Percentiles rank a stretch among this genome's conserved stretches.
Evolutionary conservation across 441 rosid genomes (phyloP).

Genomic region (Macaranga tanarius): DNA sequence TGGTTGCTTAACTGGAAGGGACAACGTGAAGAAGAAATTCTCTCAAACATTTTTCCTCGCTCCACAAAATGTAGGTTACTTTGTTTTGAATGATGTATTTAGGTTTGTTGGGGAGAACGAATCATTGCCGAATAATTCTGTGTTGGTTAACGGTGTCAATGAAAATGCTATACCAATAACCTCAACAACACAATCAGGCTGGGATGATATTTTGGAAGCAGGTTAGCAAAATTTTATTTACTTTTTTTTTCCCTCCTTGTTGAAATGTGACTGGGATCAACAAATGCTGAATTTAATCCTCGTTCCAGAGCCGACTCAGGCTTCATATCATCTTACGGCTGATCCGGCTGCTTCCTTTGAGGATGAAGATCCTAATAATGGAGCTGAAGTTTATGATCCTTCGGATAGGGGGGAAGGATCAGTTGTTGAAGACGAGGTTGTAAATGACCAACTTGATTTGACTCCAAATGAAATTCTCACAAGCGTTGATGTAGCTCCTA

Average conservation of each 20-base stretch:
- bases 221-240: constrained; percentile 34
- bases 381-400: constrained; percentile 63
- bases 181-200: constrained; percentile 46
- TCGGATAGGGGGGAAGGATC: constrained; percentile 76
- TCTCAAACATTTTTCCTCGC: constrained; percentile 88
- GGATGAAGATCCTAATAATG: constrained; percentile 56
- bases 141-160: constrained; percentile 33
- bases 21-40: constrained; percentile 74
- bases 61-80: constrained; percentile 91
- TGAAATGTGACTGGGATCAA: neutral
- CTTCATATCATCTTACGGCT: constrained; percentile 35
- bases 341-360: constrained; percentile 50
- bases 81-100: constrained; percentile 83
- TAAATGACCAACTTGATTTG: constrained; percentile 40
- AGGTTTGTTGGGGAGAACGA: constrained; percentile 68
- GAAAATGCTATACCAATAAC: constrained; percentile 45
- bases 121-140: constrained; percentile 30
- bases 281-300: constrained; percentile 23
- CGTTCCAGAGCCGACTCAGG: constrained; percentile 45
- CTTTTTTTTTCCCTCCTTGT: neutral
- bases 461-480: constrained; percentile 33
- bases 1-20: constrained; percentile 73
- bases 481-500: constrained; percentile 39
- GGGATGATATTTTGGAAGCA: constrained; percentile 32
- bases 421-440: constrained; percentile 53